Percentiles rank a stretch among this genome's conserved stretches.
These are phyloP conservation scores for Pseudomassariella vexata DNA, from an alignment of 2,329 filamentous ascomycete genomes.

Conservation along the genomic window DNA sequence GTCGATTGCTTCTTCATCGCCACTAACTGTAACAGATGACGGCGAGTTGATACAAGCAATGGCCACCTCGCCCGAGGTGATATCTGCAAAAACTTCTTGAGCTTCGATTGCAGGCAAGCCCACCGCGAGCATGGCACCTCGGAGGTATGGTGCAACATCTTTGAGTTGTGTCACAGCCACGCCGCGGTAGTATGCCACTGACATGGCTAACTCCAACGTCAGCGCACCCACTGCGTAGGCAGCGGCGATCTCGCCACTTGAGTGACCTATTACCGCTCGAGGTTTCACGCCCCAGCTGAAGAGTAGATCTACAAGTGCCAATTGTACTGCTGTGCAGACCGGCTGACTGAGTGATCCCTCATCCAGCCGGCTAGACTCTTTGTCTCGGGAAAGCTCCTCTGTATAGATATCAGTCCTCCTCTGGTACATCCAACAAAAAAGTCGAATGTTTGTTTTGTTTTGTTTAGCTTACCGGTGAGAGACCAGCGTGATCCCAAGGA, in stretches of 20 bases:
- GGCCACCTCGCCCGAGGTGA: conserved; percentile 18
- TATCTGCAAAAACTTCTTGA: conserved; percentile 17
- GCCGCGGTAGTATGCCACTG: conserved; percentile 28
- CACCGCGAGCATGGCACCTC: conserved; percentile 49
- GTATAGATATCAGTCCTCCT: too few relatives aligned
- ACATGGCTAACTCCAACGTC: conserved; percentile 16
- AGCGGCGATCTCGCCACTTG: conserved; percentile 16
- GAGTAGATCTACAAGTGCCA: conserved; percentile 32
- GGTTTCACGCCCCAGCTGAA: conserved; percentile 19
- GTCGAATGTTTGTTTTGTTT: too few relatives aligned
- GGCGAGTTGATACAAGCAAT: conserved; percentile 19
- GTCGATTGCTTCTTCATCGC: conserved; percentile 15
- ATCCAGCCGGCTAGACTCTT: conserved; percentile 15
- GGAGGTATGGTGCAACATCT: conserved; percentile 27
- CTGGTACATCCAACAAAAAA: too few relatives aligned
- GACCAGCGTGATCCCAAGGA: conserved; percentile 15
- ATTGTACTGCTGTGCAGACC: conserved; percentile 33
- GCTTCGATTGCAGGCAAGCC: conserved; percentile 34
- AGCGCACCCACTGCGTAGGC: conserved; percentile 21
- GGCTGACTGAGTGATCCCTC: conserved; percentile 26
- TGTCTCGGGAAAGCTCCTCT: conserved; percentile 13
- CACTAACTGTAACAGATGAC: conserved; percentile 14
- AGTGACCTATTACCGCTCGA: conserved; percentile 20
- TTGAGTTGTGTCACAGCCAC: conserved; percentile 32
- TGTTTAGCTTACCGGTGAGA: too few relatives aligned